Base-by-base conservation (phyloP, 176 grass and related monocot genomes). In the Metroxylon sagu region DNA sequence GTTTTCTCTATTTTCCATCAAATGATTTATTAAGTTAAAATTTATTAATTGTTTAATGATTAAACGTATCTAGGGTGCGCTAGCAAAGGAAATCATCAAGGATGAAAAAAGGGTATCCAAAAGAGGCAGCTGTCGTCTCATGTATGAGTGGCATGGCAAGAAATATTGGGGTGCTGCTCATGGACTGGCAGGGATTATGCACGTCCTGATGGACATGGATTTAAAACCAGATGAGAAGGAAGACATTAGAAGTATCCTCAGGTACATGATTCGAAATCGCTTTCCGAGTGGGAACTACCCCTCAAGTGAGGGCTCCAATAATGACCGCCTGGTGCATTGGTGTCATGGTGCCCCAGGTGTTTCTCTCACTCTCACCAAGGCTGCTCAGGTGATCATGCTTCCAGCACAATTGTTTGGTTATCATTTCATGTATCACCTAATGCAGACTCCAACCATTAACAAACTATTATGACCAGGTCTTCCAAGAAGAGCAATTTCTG, bases 291-390 rank as follows among this genome's bases (percentile, higher is more conserved):
- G 91, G 19, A 96, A 96, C 68, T 96, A 82, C 21, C 86, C 74
- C 18, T 87, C 75, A 1, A 87, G 77, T 19, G 91, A 90, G 66
- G 86, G 78, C 52, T 84, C 62, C 0, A 71, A 76, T 48, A 74
- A 68, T 1, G 91, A 96, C 49, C 67, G 61, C 7, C 73, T 96
- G 1, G 78, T 87, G 56, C 91, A 96, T 39, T 96, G 91, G 91
- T 96, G 91, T 62, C 91, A 96, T 74, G 91, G 91, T 19, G 83
- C 86, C 50, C 86, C 86, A 60, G 91, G 86, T 52, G 80, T 96
- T 75, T 75, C 80, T 71, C 77, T 96, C 64, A 88, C 86, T 1
- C 72, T 96, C 0, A 53, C 76, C 39, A 96, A 85, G 79, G 86
- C 87, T 48, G 76, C 65, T 75, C 53, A 87, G 91, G 86, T 95